Percentiles rank a stretch among this genome's conserved stretches.
Conservation (phyloP, 2,329 filamentous ascomycete genomes). For the Cytospora paraplurivora region DNA sequence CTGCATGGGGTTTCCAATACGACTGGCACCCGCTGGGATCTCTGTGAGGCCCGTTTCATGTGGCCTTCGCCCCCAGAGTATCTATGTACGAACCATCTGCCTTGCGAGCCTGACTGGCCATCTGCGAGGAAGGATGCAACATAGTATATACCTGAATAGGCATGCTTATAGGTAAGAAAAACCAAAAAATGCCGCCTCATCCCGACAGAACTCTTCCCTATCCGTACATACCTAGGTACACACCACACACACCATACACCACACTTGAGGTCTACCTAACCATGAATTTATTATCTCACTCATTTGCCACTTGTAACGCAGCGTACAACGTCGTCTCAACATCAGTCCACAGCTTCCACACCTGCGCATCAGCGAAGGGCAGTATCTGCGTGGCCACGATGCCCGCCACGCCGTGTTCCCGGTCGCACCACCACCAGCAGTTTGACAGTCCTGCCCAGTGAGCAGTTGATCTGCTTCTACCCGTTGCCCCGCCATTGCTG, state of each 20-base stretch:
- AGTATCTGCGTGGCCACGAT: constrained; percentile 50
- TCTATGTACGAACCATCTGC: too few relatives aligned
- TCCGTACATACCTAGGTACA: not conserved
- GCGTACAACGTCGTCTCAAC: constrained; percentile 40
- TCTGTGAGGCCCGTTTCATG: too few relatives aligned
- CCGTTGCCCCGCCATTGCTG: constrained; percentile 47
- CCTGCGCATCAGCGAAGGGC: constrained; percentile 45
- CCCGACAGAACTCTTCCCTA: not conserved
- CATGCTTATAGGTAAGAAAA: too few relatives aligned
- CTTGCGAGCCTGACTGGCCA: too few relatives aligned
- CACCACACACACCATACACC: not conserved
- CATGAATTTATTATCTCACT: not conserved
- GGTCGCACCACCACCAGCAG: constrained; percentile 60
- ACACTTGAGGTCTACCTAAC: not conserved
- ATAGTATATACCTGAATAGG: not conserved
- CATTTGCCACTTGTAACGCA: constrained; percentile 4
- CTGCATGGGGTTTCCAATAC: too few relatives aligned
- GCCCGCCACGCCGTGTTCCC: constrained; percentile 56
- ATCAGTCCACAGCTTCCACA: constrained; percentile 41
- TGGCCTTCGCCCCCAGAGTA: too few relatives aligned
- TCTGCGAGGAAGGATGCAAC: not conserved
- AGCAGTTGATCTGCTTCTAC: constrained; percentile 49
- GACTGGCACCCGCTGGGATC: too few relatives aligned
- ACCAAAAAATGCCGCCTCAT: too few relatives aligned
- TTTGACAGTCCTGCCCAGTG: constrained; percentile 61